Evolutionary conservation across 2,329 filamentous ascomycete species (phyloP).

Genomic region (Ascochyta pisi): DNA sequence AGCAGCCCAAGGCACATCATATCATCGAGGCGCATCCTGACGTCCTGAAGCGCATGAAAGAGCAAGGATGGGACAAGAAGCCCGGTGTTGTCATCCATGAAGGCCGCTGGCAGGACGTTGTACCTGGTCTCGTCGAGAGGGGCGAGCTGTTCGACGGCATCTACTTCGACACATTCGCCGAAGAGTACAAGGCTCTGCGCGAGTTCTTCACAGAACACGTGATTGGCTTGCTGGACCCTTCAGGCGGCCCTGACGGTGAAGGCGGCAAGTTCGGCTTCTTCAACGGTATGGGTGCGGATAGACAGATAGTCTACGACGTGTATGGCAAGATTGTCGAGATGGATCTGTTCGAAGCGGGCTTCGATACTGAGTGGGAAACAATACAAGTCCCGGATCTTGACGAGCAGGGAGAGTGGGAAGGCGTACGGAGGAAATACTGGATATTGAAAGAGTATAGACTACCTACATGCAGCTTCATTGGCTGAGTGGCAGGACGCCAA

Average conservation of each 20-base stretch:
- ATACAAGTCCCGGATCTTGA: constrained; percentile 76
- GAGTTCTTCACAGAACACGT: constrained; percentile 89
- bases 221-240: constrained; percentile 74
- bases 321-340: constrained; percentile 90
- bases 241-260: constrained; percentile 49
- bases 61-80: constrained; percentile 57
- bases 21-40: constrained; percentile 61
- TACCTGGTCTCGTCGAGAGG: constrained; percentile 54
- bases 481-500: constrained; percentile 51
- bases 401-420: constrained; percentile 81
- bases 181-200: constrained; percentile 85
- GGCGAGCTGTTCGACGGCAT: constrained; percentile 61
- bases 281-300: constrained; percentile 85
- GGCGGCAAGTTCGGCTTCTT: constrained; percentile 68
- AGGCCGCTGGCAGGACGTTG: constrained; percentile 58
- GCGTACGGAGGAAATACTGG: constrained; percentile 89
- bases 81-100: constrained; percentile 57
- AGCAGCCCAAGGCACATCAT: constrained; percentile 54
- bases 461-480: constrained; percentile 77
- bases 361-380: constrained; percentile 87
- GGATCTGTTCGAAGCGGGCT: constrained; percentile 85
- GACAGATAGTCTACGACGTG: constrained; percentile 93
- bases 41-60: constrained; percentile 54
- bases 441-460: constrained; percentile 78
- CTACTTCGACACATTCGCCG: constrained; percentile 98